Evolutionary conservation across 2,329 filamentous ascomycete genomes (phyloP), one percentile per base, ranked within the genome.

Genomic region (Trichoderma sp.): DNA sequence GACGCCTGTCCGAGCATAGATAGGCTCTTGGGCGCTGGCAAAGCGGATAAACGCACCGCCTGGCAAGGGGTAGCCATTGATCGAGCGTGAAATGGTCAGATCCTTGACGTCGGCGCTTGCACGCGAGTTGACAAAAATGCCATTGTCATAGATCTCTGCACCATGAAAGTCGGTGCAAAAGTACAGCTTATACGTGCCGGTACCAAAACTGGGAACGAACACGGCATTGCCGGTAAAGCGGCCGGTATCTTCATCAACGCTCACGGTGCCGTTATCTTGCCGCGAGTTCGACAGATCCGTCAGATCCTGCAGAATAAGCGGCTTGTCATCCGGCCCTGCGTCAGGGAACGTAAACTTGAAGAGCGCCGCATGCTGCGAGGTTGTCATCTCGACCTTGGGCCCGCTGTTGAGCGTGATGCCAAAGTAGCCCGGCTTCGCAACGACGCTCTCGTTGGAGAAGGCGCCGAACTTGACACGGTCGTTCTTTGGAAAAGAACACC

Each of bases 121-220:
- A 7, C 84, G 79, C 67, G 82, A 86, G 68, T 87, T 83, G 0
- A 78, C 79, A 73, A 85, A 91, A 28, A 89, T 80, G 9, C 89
- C 89, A 2, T 78, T 85, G 67, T 89, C 84, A 39, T 82, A 79
- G 10, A 91, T 76, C 0, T 78, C 72, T 3, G 85, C 83, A 0
- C 85, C 88, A 30, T 78, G 74, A 70, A 91, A 90, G 68, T 91
- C 89, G 3, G 86, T 86, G 69, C 89, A 91, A 70, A 90, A 90
- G 72, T 88, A 82, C 1, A 85, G 75, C 17, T 78, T 75, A 70
- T 88, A 91, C 5, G 70, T 79, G 1, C 88, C 89, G 28, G 82
- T 80, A 0, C 87, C 87, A 68, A 91, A 91, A 64, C 86, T 90
- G 1, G 89, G 86, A 7, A 76, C 73, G 71, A 91, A 91, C 0